phyloP scores from a whole-genome alignment of 1,284 basidiomycete species.

The Trametes pubescens region DNA sequence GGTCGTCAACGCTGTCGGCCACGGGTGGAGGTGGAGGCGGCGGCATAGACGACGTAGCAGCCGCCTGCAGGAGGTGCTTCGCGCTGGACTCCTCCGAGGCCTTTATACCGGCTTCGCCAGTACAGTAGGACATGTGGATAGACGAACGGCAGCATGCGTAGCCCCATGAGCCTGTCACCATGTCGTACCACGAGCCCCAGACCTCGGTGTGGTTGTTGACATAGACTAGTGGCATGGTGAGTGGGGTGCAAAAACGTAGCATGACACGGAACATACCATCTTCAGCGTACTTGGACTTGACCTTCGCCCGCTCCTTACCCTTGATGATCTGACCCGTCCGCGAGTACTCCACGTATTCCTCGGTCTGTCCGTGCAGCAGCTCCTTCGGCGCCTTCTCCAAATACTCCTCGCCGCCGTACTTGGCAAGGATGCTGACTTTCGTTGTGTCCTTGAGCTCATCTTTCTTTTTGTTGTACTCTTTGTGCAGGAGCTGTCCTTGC shows the following conservation, averaged over 20 bases:
- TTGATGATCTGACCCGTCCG: constrained; percentile 91
- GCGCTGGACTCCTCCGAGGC: constrained; percentile 79
- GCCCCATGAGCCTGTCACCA: constrained; percentile 82
- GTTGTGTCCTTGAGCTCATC: constrained; percentile 89
- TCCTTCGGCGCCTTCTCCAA: constrained; percentile 90
- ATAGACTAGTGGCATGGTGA: constrained; percentile 60
- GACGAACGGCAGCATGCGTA: constrained; percentile 94
- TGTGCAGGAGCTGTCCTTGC: constrained; percentile 90
- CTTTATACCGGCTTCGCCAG: constrained; percentile 87
- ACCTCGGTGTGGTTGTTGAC: constrained; percentile 93
- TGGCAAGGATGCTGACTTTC: constrained; percentile 87
- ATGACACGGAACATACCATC: constrained; percentile 68
- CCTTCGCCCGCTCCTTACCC: constrained; percentile 88
- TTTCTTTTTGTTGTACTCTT: constrained; percentile 92
- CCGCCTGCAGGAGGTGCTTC: constrained; percentile 62
- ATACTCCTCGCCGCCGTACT: constrained; percentile 96
- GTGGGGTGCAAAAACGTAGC: constrained; percentile 5
- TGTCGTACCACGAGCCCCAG: constrained; percentile 97
- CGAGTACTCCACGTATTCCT: constrained; percentile 98
- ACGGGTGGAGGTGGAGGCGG: constrained; percentile 30
- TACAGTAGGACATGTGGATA: constrained; percentile 92
- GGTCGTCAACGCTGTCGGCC: constrained; percentile 44
- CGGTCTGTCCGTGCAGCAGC: constrained; percentile 92
- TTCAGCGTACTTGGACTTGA: constrained; percentile 92
- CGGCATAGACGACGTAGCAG: constrained; percentile 37